Base-by-base conservation (phyloP, 768 basidiomycete species). In the Coprinopsis strossmayeri region DNA sequence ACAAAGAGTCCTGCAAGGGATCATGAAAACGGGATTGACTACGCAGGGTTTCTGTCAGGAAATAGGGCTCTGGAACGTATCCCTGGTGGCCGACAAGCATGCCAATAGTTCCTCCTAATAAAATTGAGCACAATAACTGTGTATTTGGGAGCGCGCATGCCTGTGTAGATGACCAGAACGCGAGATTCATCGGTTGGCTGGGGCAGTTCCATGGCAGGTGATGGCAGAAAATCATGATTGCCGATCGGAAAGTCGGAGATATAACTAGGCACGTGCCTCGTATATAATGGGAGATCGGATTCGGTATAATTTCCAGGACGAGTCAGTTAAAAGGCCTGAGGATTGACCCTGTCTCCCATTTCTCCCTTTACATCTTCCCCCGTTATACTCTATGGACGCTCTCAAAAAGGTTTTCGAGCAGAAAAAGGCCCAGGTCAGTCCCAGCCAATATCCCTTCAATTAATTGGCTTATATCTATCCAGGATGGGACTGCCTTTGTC, bases 21-120 rank as follows among this genome's bases (percentile, higher is more conserved):
- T 97, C 94, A 64, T 97, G 90, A 59, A 97, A 97, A 11, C 94
- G 81, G 32, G 78, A 79, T 65, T 93, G 90, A 55, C 83, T 83
- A 56, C 77, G 71, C 24, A 95, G 76, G 0, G 84, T 90, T 64
- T 91, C 85, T 3, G 89, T 91, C 53, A 94, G 69, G 61, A 91
- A 93, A 57, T 84, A 84, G 0, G 90, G 90, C 59, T 93, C 91
- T 11, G 91, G 87, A 18, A 87, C 82, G 60, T 88, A 89, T 53
- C 87, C 86, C 51, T 80, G 77, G 27, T 82, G 70, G 27, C 84
- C 81, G 28, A 87, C 75, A 38, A 91, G 81, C 87, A 91, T 91
- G 15, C 88, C 89, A 55, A 94, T 91, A 0, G 91, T 94, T 13
- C 91, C 91, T 25, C 87, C 72, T 74, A 46, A 32, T 32, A 15